These are phyloP conservation scores for Colletotrichum theobromicola DNA, from an alignment of 2,329 filamentous ascomycete genomes.

Conservation along the genomic window DNA sequence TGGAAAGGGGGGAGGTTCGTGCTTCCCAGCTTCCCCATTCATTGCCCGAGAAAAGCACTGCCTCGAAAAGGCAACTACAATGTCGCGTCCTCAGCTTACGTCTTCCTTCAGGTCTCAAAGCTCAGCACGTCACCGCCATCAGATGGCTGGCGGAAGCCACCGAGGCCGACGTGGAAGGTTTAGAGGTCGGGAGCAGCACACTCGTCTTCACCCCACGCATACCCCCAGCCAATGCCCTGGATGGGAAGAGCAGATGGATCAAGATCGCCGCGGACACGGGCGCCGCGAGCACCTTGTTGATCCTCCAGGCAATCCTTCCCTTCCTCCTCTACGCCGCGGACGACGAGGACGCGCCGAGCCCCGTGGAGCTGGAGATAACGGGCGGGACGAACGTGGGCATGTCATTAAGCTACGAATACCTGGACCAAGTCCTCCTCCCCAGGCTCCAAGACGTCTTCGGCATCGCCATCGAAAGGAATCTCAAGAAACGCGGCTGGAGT, in stretches of 20 bases:
- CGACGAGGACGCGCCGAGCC: constrained; percentile 32
- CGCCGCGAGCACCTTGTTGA: constrained; percentile 60
- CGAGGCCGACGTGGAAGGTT: constrained; percentile 53
- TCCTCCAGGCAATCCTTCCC: constrained; percentile 66
- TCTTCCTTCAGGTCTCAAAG: constrained; percentile 55
- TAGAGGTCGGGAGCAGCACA: constrained; percentile 54
- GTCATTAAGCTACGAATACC: constrained; percentile 65
- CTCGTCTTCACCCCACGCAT: constrained; percentile 51
- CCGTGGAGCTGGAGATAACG: constrained; percentile 53
- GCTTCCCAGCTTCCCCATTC: background rate
- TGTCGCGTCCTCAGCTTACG: background rate
- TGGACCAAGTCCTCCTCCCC: constrained; percentile 66
- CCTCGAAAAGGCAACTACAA: background rate
- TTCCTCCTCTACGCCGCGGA: constrained; percentile 62
- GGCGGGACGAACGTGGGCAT: constrained; percentile 66
- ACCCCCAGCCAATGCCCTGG: constrained; percentile 41
- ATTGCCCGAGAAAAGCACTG: background rate
- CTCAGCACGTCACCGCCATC: constrained; percentile 64
- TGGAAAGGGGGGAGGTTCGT: constrained; percentile 30
- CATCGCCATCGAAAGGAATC: constrained; percentile 47
- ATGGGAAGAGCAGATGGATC: constrained; percentile 42
- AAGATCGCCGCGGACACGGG: constrained; percentile 53
- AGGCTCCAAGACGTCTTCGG: constrained; percentile 56
- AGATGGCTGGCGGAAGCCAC: constrained; percentile 58
- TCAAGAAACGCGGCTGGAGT: constrained; percentile 58